phyloP scores from a whole-genome alignment of 2,329 filamentous ascomycete genomes.

The Pseudomassariella vexata region DNA sequence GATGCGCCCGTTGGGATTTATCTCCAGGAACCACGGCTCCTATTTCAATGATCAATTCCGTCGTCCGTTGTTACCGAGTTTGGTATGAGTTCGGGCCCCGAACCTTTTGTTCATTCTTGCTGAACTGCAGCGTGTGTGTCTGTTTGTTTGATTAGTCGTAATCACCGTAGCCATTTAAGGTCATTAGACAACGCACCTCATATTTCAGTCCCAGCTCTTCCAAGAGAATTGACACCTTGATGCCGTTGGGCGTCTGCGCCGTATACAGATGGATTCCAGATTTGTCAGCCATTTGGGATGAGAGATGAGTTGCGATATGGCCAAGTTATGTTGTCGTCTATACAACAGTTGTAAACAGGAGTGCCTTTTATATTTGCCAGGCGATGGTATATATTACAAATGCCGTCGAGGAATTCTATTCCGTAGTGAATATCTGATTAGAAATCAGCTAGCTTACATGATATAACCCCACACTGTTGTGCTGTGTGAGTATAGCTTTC shows the following conservation, averaged over 20 bases:
- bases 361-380: too few relatives aligned
- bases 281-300: slow-evolving; percentile 34
- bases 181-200: slow-evolving; percentile 46
- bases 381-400: too few relatives aligned
- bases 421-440: too few relatives aligned
- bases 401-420: too few relatives aligned
- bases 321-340: slow-evolving; percentile 1
- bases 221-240: slow-evolving; percentile 81
- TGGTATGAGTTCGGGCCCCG: not conserved
- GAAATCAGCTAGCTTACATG: too few relatives aligned
- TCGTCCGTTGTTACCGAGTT: not conserved
- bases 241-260: slow-evolving; percentile 76
- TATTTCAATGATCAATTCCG: not conserved
- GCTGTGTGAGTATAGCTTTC: too few relatives aligned
- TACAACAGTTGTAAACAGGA: too few relatives aligned
- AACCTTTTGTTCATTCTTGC: slow-evolving; percentile 70
- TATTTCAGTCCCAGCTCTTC: slow-evolving; percentile 84
- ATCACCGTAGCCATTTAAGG: not conserved
- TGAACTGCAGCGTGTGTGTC: slow-evolving; percentile 61
- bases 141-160: slow-evolving; percentile 12
- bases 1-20: slow-evolving; percentile 18
- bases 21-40: slow-evolving; percentile 13
- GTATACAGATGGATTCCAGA: slow-evolving; percentile 79
- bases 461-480: too few relatives aligned
- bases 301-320: not conserved